A percentile compares a stretch with the other conserved stretches of the same genome.
phyloP scores from a whole-genome alignment of 345 rosid genomes.

The Syzygium jambos region DNA sequence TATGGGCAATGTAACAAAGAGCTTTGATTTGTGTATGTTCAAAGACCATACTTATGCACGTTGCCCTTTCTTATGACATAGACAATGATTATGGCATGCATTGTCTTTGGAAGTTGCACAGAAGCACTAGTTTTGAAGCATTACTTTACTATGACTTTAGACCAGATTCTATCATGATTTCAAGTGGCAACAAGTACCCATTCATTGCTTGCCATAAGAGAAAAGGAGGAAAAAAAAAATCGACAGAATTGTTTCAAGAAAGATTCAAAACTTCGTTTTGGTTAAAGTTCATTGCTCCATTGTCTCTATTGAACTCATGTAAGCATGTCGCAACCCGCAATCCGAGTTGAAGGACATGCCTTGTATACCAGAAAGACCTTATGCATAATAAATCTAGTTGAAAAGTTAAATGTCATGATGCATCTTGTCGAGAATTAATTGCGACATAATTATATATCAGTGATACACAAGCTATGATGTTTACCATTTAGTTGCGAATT shows the following conservation, averaged over 20 bases:
- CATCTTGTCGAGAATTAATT: neutral
- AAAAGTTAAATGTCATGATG: neutral
- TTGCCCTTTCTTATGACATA: neutral
- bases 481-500: neutral
- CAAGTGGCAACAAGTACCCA: neutral
- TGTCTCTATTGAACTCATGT: neutral
- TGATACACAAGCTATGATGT: neutral
- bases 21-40: neutral
- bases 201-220: neutral
- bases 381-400: neutral
- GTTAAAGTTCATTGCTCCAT: neutral
- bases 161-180: neutral
- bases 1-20: neutral
- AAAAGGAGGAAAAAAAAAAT: neutral
- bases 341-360: neutral
- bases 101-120: neutral
- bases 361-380: neutral
- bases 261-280: neutral
- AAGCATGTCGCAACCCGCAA: neutral
- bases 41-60: neutral
- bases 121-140: neutral
- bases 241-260: neutral
- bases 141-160: neutral
- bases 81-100: neutral
- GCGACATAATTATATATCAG: neutral